Conservation (phyloP, 176 grass and related monocot species). For the Bolboschoenus planiculmis region DNA sequence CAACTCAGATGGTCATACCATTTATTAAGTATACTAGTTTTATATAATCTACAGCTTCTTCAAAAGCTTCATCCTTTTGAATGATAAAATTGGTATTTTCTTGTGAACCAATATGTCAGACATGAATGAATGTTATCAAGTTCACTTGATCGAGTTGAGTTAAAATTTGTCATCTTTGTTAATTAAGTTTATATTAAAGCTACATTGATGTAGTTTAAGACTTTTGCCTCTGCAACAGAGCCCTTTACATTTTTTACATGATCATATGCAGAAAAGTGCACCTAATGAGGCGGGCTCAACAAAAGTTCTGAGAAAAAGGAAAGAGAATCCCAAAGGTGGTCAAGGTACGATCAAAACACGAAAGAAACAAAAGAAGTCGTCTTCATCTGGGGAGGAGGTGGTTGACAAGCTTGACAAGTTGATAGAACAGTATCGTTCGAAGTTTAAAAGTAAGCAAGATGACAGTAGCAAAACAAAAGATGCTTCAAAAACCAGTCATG, state of each 20-base stretch:
- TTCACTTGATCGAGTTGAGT: slow-evolving; percentile 2
- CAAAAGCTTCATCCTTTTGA: neutral
- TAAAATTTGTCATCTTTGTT: neutral
- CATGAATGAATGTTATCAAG: neutral
- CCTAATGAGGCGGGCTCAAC: neutral
- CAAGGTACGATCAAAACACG: neutral
- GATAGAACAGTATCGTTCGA: slow-evolving; percentile 62
- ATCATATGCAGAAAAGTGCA: slow-evolving; percentile 33
- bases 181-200: neutral
- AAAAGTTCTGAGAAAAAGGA: slow-evolving; percentile 33
- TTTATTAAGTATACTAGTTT: neutral
- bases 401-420: slow-evolving; percentile 60
- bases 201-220: neutral
- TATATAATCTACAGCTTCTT: neutral
- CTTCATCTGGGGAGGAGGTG: slow-evolving; percentile 27
- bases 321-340: slow-evolving; percentile 15
- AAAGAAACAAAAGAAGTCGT: slow-evolving; percentile 29
- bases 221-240: neutral
- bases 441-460: slow-evolving; percentile 41
- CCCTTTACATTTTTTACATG: neutral
- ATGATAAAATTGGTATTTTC: neutral
- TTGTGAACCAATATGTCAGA: neutral
- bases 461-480: slow-evolving; percentile 35
- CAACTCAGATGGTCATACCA: neutral
- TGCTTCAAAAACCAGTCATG: slow-evolving; percentile 12